A percentile compares a stretch with the other conserved stretches of the same genome.
Evolutionary conservation across 352 stramenopile species (phyloP).

Genomic region (Halophytophthora polymorphica): DNA sequence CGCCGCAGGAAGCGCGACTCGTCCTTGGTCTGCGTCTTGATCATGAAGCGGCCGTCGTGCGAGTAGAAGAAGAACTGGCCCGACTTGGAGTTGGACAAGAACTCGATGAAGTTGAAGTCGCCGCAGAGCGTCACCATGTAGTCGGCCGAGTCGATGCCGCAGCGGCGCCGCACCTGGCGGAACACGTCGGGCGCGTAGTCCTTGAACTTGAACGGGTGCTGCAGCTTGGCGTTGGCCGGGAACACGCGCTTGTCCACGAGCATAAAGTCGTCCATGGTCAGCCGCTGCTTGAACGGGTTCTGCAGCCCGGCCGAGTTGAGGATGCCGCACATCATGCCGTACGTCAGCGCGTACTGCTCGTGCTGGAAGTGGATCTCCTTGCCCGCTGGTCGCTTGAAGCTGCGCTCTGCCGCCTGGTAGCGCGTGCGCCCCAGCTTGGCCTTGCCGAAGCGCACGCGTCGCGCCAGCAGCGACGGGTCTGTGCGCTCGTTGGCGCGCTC

Average conservation of each 20-base stretch:
- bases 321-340: slow-evolving; percentile 99
- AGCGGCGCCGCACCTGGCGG: slow-evolving; percentile 72
- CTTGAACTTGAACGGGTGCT: slow-evolving; percentile 88
- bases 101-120: slow-evolving; percentile 97
- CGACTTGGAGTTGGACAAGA: slow-evolving; percentile 98
- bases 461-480: slow-evolving; percentile 52
- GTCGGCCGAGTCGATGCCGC: slow-evolving; percentile 73
- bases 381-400: slow-evolving; percentile 62
- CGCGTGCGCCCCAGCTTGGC: slow-evolving; percentile 45
- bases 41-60: slow-evolving; percentile 96
- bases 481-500: slow-evolving; percentile 43
- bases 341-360: slow-evolving; percentile 96
- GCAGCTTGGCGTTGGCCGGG: slow-evolving; percentile 68
- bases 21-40: slow-evolving; percentile 99
- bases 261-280: slow-evolving; percentile 93
- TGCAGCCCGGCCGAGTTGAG: slow-evolving; percentile 90
- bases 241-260: slow-evolving; percentile 76
- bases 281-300: slow-evolving; percentile 72
- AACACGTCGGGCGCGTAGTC: slow-evolving; percentile 92
- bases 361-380: slow-evolving; percentile 87
- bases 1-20: slow-evolving; percentile 97
- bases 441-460: slow-evolving; percentile 53
- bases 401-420: slow-evolving; percentile 49
- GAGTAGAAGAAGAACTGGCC: slow-evolving; percentile 99
- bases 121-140: slow-evolving; percentile 92